A percentile compares a stretch with the other conserved stretches of the same genome.
phyloP scores from a whole-genome alignment of 2,329 filamentous ascomycete species.

The Dothideomycetidae sp. region DNA sequence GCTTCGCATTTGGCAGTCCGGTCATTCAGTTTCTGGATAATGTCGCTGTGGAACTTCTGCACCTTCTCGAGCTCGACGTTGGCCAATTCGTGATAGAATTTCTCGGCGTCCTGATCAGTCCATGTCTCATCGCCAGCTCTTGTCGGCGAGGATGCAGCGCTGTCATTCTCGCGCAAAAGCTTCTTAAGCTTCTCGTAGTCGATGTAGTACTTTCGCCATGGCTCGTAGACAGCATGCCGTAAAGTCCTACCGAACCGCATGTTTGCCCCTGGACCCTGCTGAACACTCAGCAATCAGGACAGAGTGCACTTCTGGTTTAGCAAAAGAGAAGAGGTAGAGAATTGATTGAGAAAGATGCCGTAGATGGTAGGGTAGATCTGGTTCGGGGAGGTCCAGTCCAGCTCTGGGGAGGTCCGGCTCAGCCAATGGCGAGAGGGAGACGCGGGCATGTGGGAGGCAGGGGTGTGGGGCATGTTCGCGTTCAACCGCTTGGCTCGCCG shows the following conservation, averaged over 20 bases:
- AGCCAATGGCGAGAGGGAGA: too few species aligned
- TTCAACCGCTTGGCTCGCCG: too few species aligned
- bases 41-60: constrained; percentile 70
- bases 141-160: constrained; percentile 27
- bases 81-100: constrained; percentile 87
- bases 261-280: too few species aligned
- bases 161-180: constrained; percentile 65
- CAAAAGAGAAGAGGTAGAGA: too few species aligned
- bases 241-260: constrained; percentile 96
- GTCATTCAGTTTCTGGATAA: constrained; percentile 68
- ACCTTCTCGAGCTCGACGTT: constrained; percentile 94
- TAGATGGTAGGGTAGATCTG: too few species aligned
- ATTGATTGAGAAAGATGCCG: too few species aligned
- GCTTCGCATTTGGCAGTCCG: constrained; percentile 57
- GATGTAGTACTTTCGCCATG: constrained; percentile 90
- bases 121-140: constrained; percentile 48
- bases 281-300: too few species aligned
- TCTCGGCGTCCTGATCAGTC: constrained; percentile 88
- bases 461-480: too few species aligned
- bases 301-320: too few species aligned
- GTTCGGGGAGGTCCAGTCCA: too few species aligned
- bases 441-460: too few species aligned
- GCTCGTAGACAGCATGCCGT: constrained; percentile 60
- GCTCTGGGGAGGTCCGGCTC: too few species aligned
- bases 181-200: constrained; percentile 89